A percentile compares a stretch with the other conserved stretches of the same genome.
phyloP scores from a whole-genome alignment of 805 yeast species.

The Komagataella kurtzmanii region DNA sequence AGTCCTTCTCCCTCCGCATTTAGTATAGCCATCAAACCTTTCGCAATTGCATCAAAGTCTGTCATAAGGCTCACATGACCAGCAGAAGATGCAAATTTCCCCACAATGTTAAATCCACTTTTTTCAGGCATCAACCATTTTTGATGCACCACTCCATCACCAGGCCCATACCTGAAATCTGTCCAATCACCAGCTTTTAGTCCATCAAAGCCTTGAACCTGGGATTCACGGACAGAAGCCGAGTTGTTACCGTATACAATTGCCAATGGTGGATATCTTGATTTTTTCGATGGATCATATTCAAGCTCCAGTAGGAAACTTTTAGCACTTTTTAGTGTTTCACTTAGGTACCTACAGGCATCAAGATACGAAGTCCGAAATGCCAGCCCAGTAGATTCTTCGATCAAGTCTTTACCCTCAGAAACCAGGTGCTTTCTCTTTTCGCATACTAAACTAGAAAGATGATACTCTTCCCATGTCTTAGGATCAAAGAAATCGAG shows the following conservation, averaged over 20 bases:
- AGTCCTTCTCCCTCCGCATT: conserved; percentile 29
- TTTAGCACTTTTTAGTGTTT: conserved; percentile 48
- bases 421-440: conserved; percentile 13
- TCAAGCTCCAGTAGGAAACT: conserved; percentile 42
- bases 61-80: conserved; percentile 79
- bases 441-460: conserved; percentile 59
- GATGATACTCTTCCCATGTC: conserved; percentile 63
- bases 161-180: conserved; percentile 75
- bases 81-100: conserved; percentile 43
- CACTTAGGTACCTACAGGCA: conserved; percentile 48
- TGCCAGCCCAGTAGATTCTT: conserved; percentile 1
- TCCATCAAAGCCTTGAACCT: conserved; percentile 47
- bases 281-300: conserved; percentile 29
- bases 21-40: conserved; percentile 51
- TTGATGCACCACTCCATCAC: conserved; percentile 87
- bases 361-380: conserved; percentile 32
- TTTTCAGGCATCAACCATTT: conserved; percentile 71
- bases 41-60: conserved; percentile 59
- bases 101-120: conserved; percentile 61
- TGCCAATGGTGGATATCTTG: conserved; percentile 69
- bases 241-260: conserved; percentile 69
- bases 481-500: conserved; percentile 73
- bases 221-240: conserved; percentile 76
- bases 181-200: conserved; percentile 60
- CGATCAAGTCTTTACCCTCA: neutral